Evolutionary conservation across 345 rosid species (phyloP), one percentile per base, ranked within the genome.

Genomic region (Citrus unshiu): DNA sequence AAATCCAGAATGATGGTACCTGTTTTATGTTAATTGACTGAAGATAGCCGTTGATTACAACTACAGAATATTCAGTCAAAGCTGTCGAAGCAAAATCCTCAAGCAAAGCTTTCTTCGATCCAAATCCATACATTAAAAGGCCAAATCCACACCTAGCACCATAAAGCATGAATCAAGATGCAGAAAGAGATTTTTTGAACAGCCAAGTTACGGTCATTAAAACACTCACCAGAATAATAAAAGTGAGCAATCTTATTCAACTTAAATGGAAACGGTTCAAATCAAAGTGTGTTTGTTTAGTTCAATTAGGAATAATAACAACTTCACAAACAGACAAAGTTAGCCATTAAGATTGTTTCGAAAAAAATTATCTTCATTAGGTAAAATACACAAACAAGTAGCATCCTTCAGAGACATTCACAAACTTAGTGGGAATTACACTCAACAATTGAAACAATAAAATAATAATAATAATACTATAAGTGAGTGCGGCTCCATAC

Each of bases 11-110:
- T 43, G 69, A 82, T 40, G 72, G 12, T 74, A 93, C 99, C 92
- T 96, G 98, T 83, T 94, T 96, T 22, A 92, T 84, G 86, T 93
- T 92, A 61, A 93, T 71, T 13, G 94, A 93, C 76, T 89, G 94
- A 76, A 94, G 94, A 85, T 92, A 92, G 66, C 98, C 99, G 84
- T 96, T 96, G 85, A 96, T 83, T 21, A 96, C 97, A 2, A 92
- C 86, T 35, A 91, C 97, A 4, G 97, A 85, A 85, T 91, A 86
- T 69, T 94, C 92, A 0, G 85, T 82, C 79, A 96, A 76, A 59
- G 98, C 86, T 19, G 87, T 75, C 56, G 97, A 94, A 78, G 97
- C 97, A 85, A 96, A 96, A 84, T 96, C 95, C 83, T 96, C 97
- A 58, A 96, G 40, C 60, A 91, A 80, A 22, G 86, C 83, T 79